Conservation (phyloP, 768 basidiomycete genomes). For the Termitomyces sp. region DNA sequence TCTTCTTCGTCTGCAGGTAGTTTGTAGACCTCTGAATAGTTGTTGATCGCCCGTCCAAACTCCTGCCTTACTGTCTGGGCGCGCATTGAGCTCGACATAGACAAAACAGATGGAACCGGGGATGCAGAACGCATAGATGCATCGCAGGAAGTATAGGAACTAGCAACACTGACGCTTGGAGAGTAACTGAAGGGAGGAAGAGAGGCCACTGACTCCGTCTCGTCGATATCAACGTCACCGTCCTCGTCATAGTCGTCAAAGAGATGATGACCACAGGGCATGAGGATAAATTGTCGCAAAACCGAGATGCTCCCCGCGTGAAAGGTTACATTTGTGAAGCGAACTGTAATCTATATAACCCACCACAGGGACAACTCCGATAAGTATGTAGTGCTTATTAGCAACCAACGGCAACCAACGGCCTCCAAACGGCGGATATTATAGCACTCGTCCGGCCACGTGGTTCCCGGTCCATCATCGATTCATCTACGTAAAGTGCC, state of each 20-base stretch:
- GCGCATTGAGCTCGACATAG: slow-evolving; percentile 61
- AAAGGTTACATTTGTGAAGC: slow-evolving; percentile 2
- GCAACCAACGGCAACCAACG: too few species aligned
- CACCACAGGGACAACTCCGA: background rate
- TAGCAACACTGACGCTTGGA: slow-evolving; percentile 33
- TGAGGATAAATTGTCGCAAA: background rate
- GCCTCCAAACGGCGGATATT: too few species aligned
- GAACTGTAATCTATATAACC: slow-evolving; percentile 8
- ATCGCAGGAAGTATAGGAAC: slow-evolving; percentile 57
- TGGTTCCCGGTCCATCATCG: too few species aligned
- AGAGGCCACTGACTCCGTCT: slow-evolving; percentile 40
- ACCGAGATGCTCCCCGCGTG: background rate
- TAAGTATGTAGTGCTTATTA: too few species aligned
- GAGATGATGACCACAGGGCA: slow-evolving; percentile 5
- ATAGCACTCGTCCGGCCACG: slow-evolving; percentile 4
- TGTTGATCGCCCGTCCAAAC: slow-evolving; percentile 69
- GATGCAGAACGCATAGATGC: slow-evolving; percentile 61
- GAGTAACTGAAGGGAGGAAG: slow-evolving; percentile 33
- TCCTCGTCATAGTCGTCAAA: slow-evolving; percentile 18
- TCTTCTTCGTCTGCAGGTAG: slow-evolving; percentile 81
- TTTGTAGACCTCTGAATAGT: slow-evolving; percentile 74
- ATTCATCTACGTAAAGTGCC: too few species aligned
- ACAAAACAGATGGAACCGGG: slow-evolving; percentile 66
- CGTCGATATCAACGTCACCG: slow-evolving; percentile 45
- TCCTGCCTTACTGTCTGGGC: slow-evolving; percentile 59